Evolutionary conservation across 129 eudicot species (phyloP), one percentile per base, ranked within the genome.

Genomic region (Flaveria robusta): DNA sequence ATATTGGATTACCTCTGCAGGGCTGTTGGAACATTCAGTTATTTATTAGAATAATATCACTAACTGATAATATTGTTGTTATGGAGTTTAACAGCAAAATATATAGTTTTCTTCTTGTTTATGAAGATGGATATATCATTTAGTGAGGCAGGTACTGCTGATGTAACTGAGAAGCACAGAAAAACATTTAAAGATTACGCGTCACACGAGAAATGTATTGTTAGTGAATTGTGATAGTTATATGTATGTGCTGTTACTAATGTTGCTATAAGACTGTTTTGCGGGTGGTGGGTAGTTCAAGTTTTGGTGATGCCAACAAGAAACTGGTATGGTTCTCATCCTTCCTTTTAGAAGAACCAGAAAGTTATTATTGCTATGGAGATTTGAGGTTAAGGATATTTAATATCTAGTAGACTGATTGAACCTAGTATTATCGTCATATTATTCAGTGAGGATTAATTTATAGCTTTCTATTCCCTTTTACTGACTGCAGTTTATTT

Each of bases 241-340:
- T 65, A 58, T 74, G 31, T 75, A 52, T 75, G 55, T 75, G 24
- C 63, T 68, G 19, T 72, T 55, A 67, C 81, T 86, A 76, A 85
- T 84, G 50, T 68, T 79, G 72, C 49, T 78, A 58, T 76, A 83
- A 81, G 75, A 72, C 66, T 77, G 34, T 81, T 76, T 77, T 82
- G 66, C 85, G 88, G 82, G 78, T 79, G 83, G 77, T 76, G 79
- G 69, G 70, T 84, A 79, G 81, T 84, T 77, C 82, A 85, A 80
- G 78, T 77, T 45, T 81, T 82, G 77, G 76, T 84, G 79, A 74
- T 83, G 74, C 81, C 83, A 77, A 74, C 86, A 66, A 84, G 85
- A 71, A 80, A 24, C 76, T 82, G 91, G 92, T 82, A 78, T 80
- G 85, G 74, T 55, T 83, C 76, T 83, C 45, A 74, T 42, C 73